These are phyloP conservation scores for Leucaena leucocephala DNA, from an alignment of 306 rosid genomes.

Conservation along the genomic window DNA sequence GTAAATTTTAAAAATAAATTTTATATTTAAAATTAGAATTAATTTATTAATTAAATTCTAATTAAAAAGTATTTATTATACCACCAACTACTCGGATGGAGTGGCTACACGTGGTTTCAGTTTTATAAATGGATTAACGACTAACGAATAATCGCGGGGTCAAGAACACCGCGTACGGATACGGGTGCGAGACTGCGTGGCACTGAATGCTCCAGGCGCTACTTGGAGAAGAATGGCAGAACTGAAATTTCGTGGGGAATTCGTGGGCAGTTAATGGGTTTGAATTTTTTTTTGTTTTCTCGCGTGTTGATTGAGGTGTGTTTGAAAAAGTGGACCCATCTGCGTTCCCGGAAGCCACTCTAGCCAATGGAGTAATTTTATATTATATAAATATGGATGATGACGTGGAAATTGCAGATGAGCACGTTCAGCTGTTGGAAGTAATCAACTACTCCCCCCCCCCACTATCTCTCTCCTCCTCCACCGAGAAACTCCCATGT, in stretches of 20 bases:
- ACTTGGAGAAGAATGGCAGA: slow-evolving; percentile 13
- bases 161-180: neutral
- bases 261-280: neutral
- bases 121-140: too few species aligned
- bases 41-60: too few species aligned
- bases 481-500: neutral
- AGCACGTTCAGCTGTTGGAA: neutral
- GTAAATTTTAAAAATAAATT: too few species aligned
- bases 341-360: slow-evolving; percentile 36
- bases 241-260: neutral
- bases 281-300: neutral
- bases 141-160: too few species aligned
- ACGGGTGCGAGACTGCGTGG: neutral
- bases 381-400: neutral
- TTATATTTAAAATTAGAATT: too few species aligned
- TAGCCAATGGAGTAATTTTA: neutral
- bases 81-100: too few species aligned
- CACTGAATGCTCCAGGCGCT: neutral
- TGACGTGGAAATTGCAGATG: neutral
- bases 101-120: too few species aligned
- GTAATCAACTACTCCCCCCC: neutral
- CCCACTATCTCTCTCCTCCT: too few species aligned
- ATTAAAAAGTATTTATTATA: too few species aligned
- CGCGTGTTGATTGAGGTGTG: neutral
- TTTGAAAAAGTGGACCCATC: neutral